Base-by-base conservation (phyloP, 306 rosid genomes). In the Lupinus albus region DNA sequence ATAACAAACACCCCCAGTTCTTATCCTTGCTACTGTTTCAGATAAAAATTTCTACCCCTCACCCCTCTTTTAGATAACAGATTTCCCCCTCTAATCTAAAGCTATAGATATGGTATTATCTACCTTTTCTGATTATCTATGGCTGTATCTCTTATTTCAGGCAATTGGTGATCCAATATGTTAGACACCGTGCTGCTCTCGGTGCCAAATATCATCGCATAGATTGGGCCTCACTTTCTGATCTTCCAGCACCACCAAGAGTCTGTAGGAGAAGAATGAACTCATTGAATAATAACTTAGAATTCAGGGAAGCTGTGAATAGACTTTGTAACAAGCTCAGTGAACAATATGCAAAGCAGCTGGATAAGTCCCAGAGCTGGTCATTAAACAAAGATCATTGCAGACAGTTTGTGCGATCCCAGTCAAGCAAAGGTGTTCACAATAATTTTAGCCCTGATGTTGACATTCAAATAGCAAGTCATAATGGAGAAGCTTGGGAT, bases 91-190 rank as follows among this genome's bases (percentile, higher is more conserved):
- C 44, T 64, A 39, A 35, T 17, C 2, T 42, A 38, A 32, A 20
- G 61, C 42, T 57, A 44, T 32, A 52, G 8, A 68, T 39, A 18
- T 58, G 46, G 47, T 47, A 49, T 60, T 63, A 13, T 70, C 5
- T 74, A 11, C 68, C n/a, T 78, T 54, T 11, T 64, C 36, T 71
- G 52, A 67, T 20, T 67, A 79, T 74, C 64, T 47, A 41, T 45
- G 61, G 15, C 65, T 59, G 54, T 68, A 36, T 65, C 69, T 65
- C 69, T 56, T 72, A 57, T 60, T 86, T 65, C 88, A 93, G 97
- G 90, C 80, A 83, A 74, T 63, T 89, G 90, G 72, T 90, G 83
- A 80, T 90, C 76, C 94, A 89, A 72, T 93, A 93, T 74, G 94
- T 72, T 69, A 86, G 85, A 81, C 71, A 84, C 67, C 98, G 96